Evolutionary conservation across 1,284 basidiomycete species (phyloP).

Genomic region (Volvariella surrecta): DNA sequence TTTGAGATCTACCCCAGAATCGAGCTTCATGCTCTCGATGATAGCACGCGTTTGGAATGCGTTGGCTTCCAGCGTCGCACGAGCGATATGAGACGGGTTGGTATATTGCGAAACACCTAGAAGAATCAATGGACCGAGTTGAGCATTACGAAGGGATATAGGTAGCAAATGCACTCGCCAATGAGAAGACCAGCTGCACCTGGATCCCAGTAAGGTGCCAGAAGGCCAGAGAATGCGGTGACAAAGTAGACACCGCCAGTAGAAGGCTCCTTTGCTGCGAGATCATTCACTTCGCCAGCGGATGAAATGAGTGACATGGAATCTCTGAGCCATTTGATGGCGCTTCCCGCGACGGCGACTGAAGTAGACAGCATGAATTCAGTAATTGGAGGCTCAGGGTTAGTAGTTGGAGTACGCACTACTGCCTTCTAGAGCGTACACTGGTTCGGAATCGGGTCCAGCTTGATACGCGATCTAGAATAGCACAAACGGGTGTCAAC

Average conservation of each 20-base stretch:
- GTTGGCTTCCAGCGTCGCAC: constrained; percentile 89
- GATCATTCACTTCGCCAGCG: constrained; percentile 78
- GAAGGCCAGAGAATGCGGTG: constrained; percentile 88
- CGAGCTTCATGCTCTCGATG: constrained; percentile 88
- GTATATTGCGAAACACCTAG: constrained; percentile 84
- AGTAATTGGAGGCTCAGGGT: neutral
- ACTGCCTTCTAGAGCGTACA: constrained; percentile 93
- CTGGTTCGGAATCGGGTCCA: constrained; percentile 68
- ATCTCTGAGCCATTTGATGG: constrained; percentile 96
- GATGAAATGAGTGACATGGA: constrained; percentile 79
- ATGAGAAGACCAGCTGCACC: constrained; percentile 80
- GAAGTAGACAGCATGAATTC: constrained; percentile 1
- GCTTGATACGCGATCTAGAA: constrained; percentile 85
- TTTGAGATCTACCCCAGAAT: constrained; percentile 68
- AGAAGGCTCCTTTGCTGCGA: constrained; percentile 73
- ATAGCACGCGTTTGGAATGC: constrained; percentile 91
- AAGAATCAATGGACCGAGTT: neutral
- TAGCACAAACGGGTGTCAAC: neutral
- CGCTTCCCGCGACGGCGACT: constrained; percentile 93
- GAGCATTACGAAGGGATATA: neutral
- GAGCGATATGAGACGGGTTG: constrained; percentile 88
- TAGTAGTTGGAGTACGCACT: constrained; percentile 41
- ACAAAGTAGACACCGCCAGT: constrained; percentile 97
- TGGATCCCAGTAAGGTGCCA: constrained; percentile 92
- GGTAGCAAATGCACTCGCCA: constrained; percentile 32